phyloP scores from a whole-genome alignment of 2,329 filamentous ascomycete species.

The Ophiostoma quercus region DNA sequence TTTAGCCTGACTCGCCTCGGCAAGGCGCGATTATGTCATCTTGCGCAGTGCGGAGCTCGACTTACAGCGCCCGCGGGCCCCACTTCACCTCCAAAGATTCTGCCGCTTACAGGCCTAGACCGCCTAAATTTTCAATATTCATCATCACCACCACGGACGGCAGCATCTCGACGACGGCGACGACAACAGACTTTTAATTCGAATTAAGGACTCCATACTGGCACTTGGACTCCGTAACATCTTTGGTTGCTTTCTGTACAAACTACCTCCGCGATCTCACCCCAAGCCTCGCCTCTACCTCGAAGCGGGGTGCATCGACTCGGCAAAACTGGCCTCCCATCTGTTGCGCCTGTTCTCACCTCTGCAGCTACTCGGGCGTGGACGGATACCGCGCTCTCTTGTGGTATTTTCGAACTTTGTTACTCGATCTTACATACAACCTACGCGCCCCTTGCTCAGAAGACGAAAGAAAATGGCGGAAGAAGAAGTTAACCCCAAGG shows the following conservation, averaged over 20 bases:
- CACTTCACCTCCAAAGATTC: slow-evolving; percentile 15
- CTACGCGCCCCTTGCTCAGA: background rate
- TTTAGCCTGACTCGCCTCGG: no score
- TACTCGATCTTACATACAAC: background rate
- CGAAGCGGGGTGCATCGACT: background rate
- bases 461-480: background rate
- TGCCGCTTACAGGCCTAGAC: slow-evolving; percentile 17
- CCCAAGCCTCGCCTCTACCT: background rate
- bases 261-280: background rate
- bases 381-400: background rate
- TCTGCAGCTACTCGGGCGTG: background rate
- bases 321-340: slow-evolving; percentile 17
- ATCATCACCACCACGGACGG: background rate
- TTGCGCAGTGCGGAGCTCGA: background rate
- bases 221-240: no score
- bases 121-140: slow-evolving; percentile 22
- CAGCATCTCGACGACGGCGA: background rate
- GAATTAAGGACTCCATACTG: no score
- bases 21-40: slow-evolving; percentile 13
- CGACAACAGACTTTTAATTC: background rate
- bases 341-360: slow-evolving; percentile 16
- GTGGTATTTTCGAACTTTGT: background rate
- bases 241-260: background rate
- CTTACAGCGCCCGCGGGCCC: slow-evolving; percentile 14
- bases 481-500: background rate